Evolutionary conservation across 495 filamentous ascomycete genomes (phyloP), one percentile per base, ranked within the genome.

Genomic region (Aspergillus kassunensis): DNA sequence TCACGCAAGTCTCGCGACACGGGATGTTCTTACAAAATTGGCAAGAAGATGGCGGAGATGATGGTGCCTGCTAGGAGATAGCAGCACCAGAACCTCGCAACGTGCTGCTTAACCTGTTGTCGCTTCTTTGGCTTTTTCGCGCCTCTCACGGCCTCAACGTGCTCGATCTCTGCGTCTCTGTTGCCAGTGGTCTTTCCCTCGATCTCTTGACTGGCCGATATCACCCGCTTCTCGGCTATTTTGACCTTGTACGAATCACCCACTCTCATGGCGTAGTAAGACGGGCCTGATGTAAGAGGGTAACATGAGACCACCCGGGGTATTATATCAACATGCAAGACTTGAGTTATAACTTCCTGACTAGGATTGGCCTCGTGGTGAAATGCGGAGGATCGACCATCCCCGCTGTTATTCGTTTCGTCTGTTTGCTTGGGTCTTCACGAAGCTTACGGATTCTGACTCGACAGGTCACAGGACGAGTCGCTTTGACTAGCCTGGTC

Each of bases 1-100:
- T 25, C 33, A 12, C 21, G 9, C 4, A 13, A 27, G n/a, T 13
- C 35, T n/a, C 6, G 19, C 6, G 10, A 11, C 43, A 19, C 7
- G 21, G 44, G 19, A n/a, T n/a, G n/a, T n/a, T 20, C 72, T 54
- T 66, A 76, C 72, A 73, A 58, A 9, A 75, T 56, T 7, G 73
- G 72, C 16, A 76, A 25, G 30, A 75, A 59, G 13, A 75, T 74
- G 9, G 70, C 69, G n/a, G 71, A 55, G 39, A 76, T 65, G 24
- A 76, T 55, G 29, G 71, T 57, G 1, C 23, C 36, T 15, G 55
- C 72, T 20, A 74, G 58, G 0, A 73, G 36, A 56, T 75, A 74
- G 53, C 65, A 69, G 55, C 66, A 70, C 65, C 71, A 72, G 52
- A 74, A 76, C n/a, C 66, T 61, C 12, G 65, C 58, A 37, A 61